Percentiles rank a stretch among this genome's conserved stretches.
phyloP scores from a whole-genome alignment of 2,329 filamentous ascomycete species.

The Alternaria angustiovoidea region DNA sequence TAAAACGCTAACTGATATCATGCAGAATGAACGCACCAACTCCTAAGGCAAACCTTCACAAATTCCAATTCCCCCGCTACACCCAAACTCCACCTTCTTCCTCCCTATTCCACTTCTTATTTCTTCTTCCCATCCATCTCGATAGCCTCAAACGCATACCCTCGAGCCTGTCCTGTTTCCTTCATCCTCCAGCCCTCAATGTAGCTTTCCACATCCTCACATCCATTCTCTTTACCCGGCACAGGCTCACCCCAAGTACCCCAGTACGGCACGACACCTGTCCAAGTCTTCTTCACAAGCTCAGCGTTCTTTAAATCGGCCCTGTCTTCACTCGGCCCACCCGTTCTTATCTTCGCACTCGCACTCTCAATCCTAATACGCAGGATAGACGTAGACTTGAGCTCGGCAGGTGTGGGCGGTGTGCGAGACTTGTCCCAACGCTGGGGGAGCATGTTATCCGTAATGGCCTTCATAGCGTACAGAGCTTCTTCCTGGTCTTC shows the following conservation, averaged over 20 bases:
- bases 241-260: slow-evolving; percentile 45
- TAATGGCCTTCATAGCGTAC: slow-evolving; percentile 45
- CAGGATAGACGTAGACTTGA: slow-evolving; percentile 41
- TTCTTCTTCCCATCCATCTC: slow-evolving; percentile 20
- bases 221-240: slow-evolving; percentile 50
- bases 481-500: slow-evolving; percentile 31
- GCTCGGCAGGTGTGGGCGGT: slow-evolving; percentile 41
- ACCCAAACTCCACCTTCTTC: neutral
- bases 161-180: slow-evolving; percentile 35
- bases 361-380: slow-evolving; percentile 37
- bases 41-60: neutral
- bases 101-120: neutral
- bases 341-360: slow-evolving; percentile 45
- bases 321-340: slow-evolving; percentile 46
- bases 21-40: neutral
- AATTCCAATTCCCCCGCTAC: neutral
- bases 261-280: slow-evolving; percentile 49
- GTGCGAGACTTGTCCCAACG: slow-evolving; percentile 44
- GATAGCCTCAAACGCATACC: slow-evolving; percentile 35
- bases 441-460: slow-evolving; percentile 42
- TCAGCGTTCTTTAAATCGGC: slow-evolving; percentile 39
- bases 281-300: slow-evolving; percentile 40
- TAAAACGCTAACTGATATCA: neutral
- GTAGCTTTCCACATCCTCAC: slow-evolving; percentile 67
- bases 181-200: slow-evolving; percentile 55